Percentiles rank a stretch among this genome's conserved stretches.
Conservation (phyloP, 768 basidiomycete genomes). For the Mycena pura region DNA sequence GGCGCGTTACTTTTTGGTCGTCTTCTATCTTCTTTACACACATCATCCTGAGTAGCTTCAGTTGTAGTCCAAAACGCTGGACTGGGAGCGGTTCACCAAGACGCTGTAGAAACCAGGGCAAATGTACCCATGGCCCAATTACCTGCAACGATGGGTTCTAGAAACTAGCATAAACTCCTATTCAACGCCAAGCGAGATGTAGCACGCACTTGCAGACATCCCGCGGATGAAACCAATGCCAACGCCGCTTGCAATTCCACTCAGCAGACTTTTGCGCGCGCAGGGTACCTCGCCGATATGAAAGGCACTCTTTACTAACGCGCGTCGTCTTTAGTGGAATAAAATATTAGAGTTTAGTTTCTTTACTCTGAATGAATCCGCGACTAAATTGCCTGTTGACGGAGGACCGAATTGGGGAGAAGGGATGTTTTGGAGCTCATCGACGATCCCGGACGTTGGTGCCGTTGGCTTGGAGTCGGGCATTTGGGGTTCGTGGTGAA, state of each 20-base stretch:
- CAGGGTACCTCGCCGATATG: constrained; percentile 78
- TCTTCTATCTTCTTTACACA: constrained; percentile 1
- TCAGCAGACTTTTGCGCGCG: constrained; percentile 74
- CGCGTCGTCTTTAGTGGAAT: neutral
- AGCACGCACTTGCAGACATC: constrained; percentile 62
- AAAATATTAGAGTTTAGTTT: neutral
- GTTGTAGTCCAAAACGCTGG: constrained; percentile 31
- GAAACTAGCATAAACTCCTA: neutral
- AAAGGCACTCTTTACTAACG: constrained; percentile 53
- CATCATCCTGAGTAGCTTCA: neutral
- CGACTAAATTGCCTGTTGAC: constrained; percentile 21
- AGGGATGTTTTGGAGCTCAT: constrained; percentile 21
- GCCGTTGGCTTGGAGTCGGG: constrained; percentile 13
- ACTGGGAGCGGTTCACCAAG: constrained; percentile 53
- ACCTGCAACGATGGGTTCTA: constrained; percentile 70
- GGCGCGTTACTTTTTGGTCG: constrained; percentile 20
- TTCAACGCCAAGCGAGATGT: neutral
- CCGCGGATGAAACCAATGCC: constrained; percentile 81
- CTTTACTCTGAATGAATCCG: constrained; percentile 20
- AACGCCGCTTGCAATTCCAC: constrained; percentile 80
- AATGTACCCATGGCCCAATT: constrained; percentile 86
- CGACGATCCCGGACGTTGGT: constrained; percentile 11
- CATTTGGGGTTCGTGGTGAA: neutral
- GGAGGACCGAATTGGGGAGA: constrained; percentile 16
- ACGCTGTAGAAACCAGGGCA: constrained; percentile 66